Percentiles rank a stretch among this genome's conserved stretches.
These are phyloP conservation scores for Parsonsia alboflavescens DNA, from an alignment of 257 asterid genomes.

Conservation along the genomic window DNA sequence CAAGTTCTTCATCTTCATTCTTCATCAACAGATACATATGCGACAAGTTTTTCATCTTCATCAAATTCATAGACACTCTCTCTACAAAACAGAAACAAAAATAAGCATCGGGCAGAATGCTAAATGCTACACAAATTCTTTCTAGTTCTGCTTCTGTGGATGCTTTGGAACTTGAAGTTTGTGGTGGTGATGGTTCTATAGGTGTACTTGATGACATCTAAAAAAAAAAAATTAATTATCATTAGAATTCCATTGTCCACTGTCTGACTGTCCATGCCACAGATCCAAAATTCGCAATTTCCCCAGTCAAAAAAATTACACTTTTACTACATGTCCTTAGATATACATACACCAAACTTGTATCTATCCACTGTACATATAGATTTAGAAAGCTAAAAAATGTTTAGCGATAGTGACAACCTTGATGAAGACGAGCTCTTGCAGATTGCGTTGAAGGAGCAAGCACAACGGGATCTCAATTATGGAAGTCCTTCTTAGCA, in stretches of 20 bases:
- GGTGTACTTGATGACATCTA: too few species aligned
- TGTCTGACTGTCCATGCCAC: neutral
- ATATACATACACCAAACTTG: neutral
- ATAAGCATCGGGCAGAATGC: too few species aligned
- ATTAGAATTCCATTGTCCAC: too few species aligned
- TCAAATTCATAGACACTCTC: too few species aligned
- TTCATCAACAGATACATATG: too few species aligned
- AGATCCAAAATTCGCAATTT: slow-evolving; percentile 11
- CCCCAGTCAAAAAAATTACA: neutral
- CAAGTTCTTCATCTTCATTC: too few species aligned
- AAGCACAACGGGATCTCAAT: slow-evolving; percentile 64
- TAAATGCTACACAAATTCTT: too few species aligned
- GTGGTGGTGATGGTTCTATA: too few species aligned
- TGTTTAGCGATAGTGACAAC: slow-evolving; percentile 81
- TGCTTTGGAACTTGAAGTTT: too few species aligned
- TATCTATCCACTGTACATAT: neutral
- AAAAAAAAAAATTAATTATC: too few species aligned
- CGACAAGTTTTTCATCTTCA: too few species aligned
- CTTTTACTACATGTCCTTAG: neutral
- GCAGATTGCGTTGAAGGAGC: slow-evolving; percentile 94
- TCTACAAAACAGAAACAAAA: too few species aligned
- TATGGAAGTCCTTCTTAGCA: slow-evolving; percentile 47
- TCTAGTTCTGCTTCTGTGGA: slow-evolving; percentile 52
- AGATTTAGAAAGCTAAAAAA: slow-evolving; percentile 16
- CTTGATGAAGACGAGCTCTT: slow-evolving; percentile 89